Base-by-base conservation (phyloP, 345 rosid species). In the Lumnitzera littorea region DNA sequence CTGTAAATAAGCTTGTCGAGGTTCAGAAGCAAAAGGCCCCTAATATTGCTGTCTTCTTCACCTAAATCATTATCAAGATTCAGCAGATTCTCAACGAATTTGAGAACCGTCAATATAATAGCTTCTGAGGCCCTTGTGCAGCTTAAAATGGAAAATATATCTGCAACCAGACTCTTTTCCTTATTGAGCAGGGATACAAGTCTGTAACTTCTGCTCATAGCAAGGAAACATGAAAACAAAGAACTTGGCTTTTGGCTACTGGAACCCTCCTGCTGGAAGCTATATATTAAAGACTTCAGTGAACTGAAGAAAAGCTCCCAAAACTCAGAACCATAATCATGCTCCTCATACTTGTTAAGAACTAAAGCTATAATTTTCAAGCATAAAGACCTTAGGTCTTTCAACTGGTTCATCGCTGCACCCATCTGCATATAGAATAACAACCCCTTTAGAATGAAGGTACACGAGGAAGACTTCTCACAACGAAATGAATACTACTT, bases 201-300 rank as follows among this genome's bases (percentile, higher is more conserved):
- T 51, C 72, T 70, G 68, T 54, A 75, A 77, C 87, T 84, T 70
- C 73, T 78, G 73, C 97, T 94, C 96, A 94, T 94, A n/a, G 97
- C 84, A 78, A 86, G 63, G 76, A 94, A 88, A 81, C 92, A 86
- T 50, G 86, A 86, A 69, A 94, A 88, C 67, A 94, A 72, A 16
- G 97, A 83, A 72, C 97, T 94, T 48, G 96, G 90, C 76, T 80
- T 94, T 80, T 86, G 87, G 54, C 99, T 94, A 66, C 97, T 94
- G 63, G 97, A 83, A 65, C 97, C 91, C 70, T 88, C 95, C 65
- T 82, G 84, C 86, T 84, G 88, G 76, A 94, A 90, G 67, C 77
- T 80, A 69, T 79, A 68, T 60, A 88, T 77, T 72, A 90, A 77
- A 17, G 92, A 80, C 72, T 82, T 79, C 49, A 85, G 81, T 6